These are phyloP conservation scores for Claviceps cyperi DNA, from an alignment of 2,329 filamentous ascomycete genomes.

Conservation along the genomic window DNA sequence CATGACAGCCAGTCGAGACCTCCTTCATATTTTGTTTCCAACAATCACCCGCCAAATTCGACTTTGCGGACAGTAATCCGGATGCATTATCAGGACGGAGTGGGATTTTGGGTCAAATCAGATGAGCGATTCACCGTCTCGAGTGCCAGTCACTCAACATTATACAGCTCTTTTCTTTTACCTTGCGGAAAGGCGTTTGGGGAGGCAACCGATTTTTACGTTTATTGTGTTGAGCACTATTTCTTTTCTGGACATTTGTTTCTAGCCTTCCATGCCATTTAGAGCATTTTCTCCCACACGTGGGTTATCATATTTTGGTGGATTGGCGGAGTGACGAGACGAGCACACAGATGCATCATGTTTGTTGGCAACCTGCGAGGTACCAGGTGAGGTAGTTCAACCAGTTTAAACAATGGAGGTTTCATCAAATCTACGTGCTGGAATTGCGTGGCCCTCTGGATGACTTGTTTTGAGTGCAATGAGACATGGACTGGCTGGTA, in stretches of 20 bases:
- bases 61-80: not conserved
- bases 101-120: not conserved
- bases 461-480: too few relatives aligned
- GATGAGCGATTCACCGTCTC: not conserved
- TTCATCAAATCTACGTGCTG: too few relatives aligned
- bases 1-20: not conserved
- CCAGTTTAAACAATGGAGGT: not conserved
- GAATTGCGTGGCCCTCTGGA: too few relatives aligned
- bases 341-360: not conserved
- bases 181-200: conserved; percentile 4
- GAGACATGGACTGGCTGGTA: too few relatives aligned
- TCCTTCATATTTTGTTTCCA: not conserved
- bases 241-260: not conserved
- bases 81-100: not conserved
- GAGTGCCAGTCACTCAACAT: not conserved
- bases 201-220: not conserved
- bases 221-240: not conserved
- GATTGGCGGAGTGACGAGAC: not conserved
- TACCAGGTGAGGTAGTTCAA: not conserved
- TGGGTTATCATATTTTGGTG: not conserved
- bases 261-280: not conserved
- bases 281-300: not conserved
- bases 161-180: not conserved
- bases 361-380: not conserved
- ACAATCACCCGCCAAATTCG: not conserved